Evolutionary conservation across 2,329 filamentous ascomycete species (phyloP).

Genomic region (Dendrostoma leiphaemia): DNA sequence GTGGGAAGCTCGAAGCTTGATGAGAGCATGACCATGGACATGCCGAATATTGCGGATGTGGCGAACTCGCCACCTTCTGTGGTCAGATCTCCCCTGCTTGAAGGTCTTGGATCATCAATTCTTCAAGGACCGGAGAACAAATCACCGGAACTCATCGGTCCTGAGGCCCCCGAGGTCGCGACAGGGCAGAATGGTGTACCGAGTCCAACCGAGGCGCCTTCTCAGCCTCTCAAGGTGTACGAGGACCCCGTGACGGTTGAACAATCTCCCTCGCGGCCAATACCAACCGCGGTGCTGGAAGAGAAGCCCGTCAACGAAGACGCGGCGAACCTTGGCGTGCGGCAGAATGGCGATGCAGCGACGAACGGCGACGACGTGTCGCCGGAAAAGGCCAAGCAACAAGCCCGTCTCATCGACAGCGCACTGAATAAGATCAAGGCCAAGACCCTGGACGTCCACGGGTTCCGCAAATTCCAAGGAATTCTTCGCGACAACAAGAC

Average conservation of each 20-base stretch:
- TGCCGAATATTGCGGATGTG: conserved; percentile 42
- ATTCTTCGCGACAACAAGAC: conserved; percentile 67
- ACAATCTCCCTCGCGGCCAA: conserved; percentile 29
- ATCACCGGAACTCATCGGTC: neutral
- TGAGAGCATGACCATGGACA: conserved; percentile 53
- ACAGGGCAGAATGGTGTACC: neutral
- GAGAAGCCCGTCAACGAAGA: conserved; percentile 62
- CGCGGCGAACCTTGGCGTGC: conserved; percentile 31
- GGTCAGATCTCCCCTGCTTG: conserved; percentile 13
- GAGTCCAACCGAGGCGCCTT: conserved; percentile 26
- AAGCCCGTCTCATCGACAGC: conserved; percentile 65
- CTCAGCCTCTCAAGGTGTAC: conserved; percentile 53
- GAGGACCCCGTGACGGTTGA: conserved; percentile 59
- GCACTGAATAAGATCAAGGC: conserved; percentile 71
- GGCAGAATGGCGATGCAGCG: conserved; percentile 19
- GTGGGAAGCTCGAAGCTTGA: conserved; percentile 46
- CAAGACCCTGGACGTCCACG: conserved; percentile 74
- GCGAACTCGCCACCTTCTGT: neutral
- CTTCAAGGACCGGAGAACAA: neutral
- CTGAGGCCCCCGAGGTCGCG: conserved; percentile 3
- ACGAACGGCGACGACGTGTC: conserved; percentile 28
- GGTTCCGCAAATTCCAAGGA: conserved; percentile 75
- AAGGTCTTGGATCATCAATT: neutral
- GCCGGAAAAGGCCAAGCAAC: conserved; percentile 56
- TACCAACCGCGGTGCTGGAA: conserved; percentile 53